Evolutionary conservation across 1,139 yeast species (phyloP).

Genomic region (Yamadazyma epiphylla): DNA sequence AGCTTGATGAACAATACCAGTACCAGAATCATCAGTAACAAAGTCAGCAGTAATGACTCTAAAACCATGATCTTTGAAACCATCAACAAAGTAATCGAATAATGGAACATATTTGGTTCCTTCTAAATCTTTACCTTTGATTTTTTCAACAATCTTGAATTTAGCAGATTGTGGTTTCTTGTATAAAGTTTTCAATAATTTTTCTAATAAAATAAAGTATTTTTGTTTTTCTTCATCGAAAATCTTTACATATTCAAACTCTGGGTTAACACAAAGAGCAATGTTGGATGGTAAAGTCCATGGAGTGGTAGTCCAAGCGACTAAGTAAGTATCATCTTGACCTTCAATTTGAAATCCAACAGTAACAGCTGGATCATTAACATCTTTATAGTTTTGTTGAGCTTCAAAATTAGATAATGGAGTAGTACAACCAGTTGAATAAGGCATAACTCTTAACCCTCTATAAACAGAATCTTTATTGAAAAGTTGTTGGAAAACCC

Average conservation of each 20-base stretch:
- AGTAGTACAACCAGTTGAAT: constrained; percentile 95
- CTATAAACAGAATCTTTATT: constrained; percentile 86
- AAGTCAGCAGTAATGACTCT: constrained; percentile 77
- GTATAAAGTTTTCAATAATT: constrained; percentile 75
- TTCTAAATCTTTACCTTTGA: constrained; percentile 73
- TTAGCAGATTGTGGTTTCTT: constrained; percentile 93
- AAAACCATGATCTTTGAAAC: constrained; percentile 74
- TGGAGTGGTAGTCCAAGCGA: constrained; percentile 99
- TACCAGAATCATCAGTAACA: constrained; percentile 93
- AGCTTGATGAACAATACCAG: constrained; percentile 97
- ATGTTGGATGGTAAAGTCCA: constrained; percentile 98
- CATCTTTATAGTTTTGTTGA: constrained; percentile 96
- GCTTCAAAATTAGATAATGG: constrained; percentile 98
- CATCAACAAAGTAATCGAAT: constrained; percentile 74
- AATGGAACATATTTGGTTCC: constrained; percentile 81
- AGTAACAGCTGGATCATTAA: constrained; percentile 94
- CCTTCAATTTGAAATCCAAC: constrained; percentile 79
- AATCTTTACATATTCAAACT: constrained; percentile 86
- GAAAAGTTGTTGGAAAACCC: constrained; percentile 91
- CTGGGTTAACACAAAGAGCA: constrained; percentile 88
- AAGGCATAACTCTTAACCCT: constrained; percentile 97
- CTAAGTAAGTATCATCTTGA: constrained; percentile 77
- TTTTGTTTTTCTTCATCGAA: constrained; percentile 82
- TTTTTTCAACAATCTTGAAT: constrained; percentile 73
- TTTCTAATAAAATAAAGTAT: constrained; percentile 78